Evolutionary conservation across 2,329 filamentous ascomycete species (phyloP).

Genomic region (Fusarium sp.): DNA sequence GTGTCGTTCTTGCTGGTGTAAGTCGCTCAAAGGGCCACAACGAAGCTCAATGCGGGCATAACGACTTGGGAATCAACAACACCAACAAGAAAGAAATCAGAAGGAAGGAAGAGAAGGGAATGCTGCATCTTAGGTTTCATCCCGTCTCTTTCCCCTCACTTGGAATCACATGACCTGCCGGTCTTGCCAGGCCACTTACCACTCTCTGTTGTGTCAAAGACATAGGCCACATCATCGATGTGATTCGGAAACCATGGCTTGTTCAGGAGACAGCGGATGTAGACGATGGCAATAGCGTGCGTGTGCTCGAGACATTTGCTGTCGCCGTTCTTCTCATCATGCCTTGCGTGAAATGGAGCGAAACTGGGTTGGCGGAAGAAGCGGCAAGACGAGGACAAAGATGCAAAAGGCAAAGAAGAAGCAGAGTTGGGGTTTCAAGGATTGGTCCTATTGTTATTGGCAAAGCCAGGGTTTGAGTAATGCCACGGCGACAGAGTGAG

Average conservation of each 20-base stretch:
- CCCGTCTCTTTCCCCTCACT: constrained; percentile 46
- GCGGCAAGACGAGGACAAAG: not conserved
- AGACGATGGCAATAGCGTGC: constrained; percentile 7
- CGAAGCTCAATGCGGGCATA: not conserved
- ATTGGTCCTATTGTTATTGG: constrained; percentile 4
- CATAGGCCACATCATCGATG: constrained; percentile 41
- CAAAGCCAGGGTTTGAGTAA: constrained; percentile 30
- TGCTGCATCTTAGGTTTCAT: constrained; percentile 38
- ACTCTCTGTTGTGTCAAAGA: constrained; percentile 26
- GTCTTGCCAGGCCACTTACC: constrained; percentile 35
- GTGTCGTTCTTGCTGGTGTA: not conserved
- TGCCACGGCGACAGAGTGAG: constrained; percentile 18
- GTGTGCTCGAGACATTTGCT: not conserved
- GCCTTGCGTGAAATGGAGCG: constrained; percentile 13
- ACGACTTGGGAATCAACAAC: constrained; percentile 1
- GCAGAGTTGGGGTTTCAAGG: not conserved
- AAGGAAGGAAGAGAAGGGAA: constrained; percentile 22
- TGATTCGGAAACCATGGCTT: constrained; percentile 32
- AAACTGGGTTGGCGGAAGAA: constrained; percentile 5
- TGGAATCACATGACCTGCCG: constrained; percentile 44
- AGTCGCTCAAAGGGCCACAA: constrained; percentile 16
- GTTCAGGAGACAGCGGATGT: constrained; percentile 12
- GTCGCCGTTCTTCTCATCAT: constrained; percentile 11
- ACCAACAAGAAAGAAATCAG: constrained; percentile 5
- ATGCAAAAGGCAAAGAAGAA: not conserved